Percentiles rank a stretch among this genome's conserved stretches.
Evolutionary conservation across 1,284 basidiomycete genomes (phyloP).

Genomic region (Pseudomicrostroma phylloplanum): DNA sequence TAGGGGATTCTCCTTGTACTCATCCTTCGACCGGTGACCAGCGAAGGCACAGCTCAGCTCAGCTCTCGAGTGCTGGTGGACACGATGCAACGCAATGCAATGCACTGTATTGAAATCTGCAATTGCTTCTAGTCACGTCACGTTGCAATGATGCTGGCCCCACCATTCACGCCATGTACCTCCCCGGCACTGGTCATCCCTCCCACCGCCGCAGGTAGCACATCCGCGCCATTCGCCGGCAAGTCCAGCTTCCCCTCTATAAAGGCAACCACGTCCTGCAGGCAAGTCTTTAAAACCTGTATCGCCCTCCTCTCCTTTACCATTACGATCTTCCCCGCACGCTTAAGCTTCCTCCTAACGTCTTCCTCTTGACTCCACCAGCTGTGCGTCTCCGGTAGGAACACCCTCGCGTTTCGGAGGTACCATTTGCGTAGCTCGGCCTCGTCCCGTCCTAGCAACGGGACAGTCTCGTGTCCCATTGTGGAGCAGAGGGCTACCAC

Average conservation of each 20-base stretch:
- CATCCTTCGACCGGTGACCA: too few relatives aligned
- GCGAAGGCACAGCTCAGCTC: too few relatives aligned
- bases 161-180: too few relatives aligned
- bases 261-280: not conserved
- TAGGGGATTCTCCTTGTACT: too few relatives aligned
- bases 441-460: constrained; percentile 10
- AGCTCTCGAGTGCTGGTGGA: too few relatives aligned
- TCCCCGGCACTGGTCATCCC: too few relatives aligned
- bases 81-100: too few relatives aligned
- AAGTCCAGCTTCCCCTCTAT: not conserved
- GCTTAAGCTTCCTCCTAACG: constrained; percentile 8
- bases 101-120: too few relatives aligned
- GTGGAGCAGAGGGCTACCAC: constrained; percentile 29
- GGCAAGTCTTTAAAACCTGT: constrained; percentile 3
- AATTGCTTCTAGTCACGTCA: too few relatives aligned
- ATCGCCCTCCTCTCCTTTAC: constrained; percentile 4
- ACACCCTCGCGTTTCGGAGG: constrained; percentile 14
- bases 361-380: constrained; percentile 3
- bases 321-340: not conserved
- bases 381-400: constrained; percentile 16
- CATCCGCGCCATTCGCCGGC: not conserved
- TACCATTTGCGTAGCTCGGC: constrained; percentile 25
- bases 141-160: too few relatives aligned
- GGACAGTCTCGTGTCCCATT: constrained; percentile 29
- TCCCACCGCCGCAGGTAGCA: too few relatives aligned